A percentile compares a stretch with the other conserved stretches of the same genome.
phyloP scores from a whole-genome alignment of 1,139 yeast species.

The Zygoascus meyerae region DNA sequence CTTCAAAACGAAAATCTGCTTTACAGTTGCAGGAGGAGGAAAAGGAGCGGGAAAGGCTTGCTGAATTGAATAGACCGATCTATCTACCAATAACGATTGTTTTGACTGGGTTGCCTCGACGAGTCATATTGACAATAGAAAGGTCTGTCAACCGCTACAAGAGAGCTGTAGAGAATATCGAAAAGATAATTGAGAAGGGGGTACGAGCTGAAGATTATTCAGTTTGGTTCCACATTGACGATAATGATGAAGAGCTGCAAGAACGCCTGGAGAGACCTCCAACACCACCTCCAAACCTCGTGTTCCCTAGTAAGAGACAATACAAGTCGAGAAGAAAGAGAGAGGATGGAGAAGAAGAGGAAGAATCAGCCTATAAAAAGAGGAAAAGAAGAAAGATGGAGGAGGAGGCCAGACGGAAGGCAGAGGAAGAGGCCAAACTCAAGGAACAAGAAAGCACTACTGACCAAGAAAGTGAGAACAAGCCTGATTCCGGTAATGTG shows the following conservation, averaged over 20 bases:
- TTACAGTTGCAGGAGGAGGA: conserved; percentile 19
- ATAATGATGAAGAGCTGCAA: conserved; percentile 55
- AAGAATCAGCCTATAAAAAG: conserved; percentile 9
- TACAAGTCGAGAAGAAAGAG: conserved; percentile 26
- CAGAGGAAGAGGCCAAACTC: conserved; percentile 5
- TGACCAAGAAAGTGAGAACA: no score
- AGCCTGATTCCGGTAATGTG: no score
- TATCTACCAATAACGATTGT: conserved; percentile 59
- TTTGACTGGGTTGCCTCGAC: conserved; percentile 56
- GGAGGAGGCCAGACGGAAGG: conserved; percentile 7
- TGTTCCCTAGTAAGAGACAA: conserved; percentile 27
- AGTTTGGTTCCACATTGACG: conserved; percentile 84
- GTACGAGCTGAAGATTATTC: conserved; percentile 55
- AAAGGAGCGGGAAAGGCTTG: conserved; percentile 15
- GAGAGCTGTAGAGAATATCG: conserved; percentile 58
- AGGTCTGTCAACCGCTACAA: conserved; percentile 60
- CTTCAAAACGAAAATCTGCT: conserved; percentile 16
- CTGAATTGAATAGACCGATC: conserved; percentile 23
- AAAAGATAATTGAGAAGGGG: conserved; percentile 53
- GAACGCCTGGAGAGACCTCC: conserved; percentile 29
- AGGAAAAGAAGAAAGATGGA: conserved; percentile 8
- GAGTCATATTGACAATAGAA: conserved; percentile 61
- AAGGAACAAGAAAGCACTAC: no score
- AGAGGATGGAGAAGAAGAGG: conserved; percentile 15
- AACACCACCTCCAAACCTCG: conserved; percentile 27